Conservation (phyloP, 2,329 filamentous ascomycete genomes). For the Pseudocercospora crystallina region DNA sequence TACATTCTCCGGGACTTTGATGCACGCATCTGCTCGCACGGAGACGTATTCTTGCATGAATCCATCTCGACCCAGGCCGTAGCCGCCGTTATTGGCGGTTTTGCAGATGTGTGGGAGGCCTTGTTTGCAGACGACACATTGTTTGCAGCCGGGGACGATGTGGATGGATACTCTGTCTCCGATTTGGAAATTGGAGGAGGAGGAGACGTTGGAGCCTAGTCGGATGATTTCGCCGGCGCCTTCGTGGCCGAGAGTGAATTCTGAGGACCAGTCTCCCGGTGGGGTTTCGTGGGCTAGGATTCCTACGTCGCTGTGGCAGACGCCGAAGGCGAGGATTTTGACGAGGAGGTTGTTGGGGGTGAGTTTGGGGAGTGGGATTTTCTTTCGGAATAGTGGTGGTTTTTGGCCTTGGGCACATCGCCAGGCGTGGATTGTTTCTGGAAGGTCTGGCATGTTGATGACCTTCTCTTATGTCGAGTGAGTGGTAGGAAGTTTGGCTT, state of each 20-base stretch:
- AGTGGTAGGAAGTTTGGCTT: too few species aligned
- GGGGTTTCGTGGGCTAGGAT: conserved; percentile 29
- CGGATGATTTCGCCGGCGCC: conserved; percentile 24
- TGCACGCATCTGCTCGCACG: conserved; percentile 29
- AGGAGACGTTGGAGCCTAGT: conserved; percentile 17
- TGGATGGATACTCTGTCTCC: conserved; percentile 39
- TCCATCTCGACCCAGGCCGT: conserved; percentile 47
- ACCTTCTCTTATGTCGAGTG: too few species aligned
- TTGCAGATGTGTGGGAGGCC: conserved; percentile 42
- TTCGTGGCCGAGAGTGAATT: conserved; percentile 26
- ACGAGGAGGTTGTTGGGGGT: conserved; percentile 32
- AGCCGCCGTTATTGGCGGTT: conserved; percentile 36
- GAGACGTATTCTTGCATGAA: conserved; percentile 45
- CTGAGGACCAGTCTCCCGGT: conserved; percentile 9
- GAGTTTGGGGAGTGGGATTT: conserved; percentile 30
- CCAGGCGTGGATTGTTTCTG: conserved; percentile 11
- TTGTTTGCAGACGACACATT: conserved; percentile 42
- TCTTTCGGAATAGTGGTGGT: conserved; percentile 31
- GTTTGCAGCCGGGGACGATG: conserved; percentile 38
- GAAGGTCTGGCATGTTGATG: conserved; percentile 2
- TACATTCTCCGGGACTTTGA: conserved; percentile 24
- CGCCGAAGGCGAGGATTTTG: conserved; percentile 38
- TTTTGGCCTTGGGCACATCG: conserved; percentile 22
- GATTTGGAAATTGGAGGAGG: conserved; percentile 4
- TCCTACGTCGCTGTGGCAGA: conserved; percentile 38